Evolutionary conservation across 345 rosid species (phyloP).

Genomic region (Gossypium raimondii): DNA sequence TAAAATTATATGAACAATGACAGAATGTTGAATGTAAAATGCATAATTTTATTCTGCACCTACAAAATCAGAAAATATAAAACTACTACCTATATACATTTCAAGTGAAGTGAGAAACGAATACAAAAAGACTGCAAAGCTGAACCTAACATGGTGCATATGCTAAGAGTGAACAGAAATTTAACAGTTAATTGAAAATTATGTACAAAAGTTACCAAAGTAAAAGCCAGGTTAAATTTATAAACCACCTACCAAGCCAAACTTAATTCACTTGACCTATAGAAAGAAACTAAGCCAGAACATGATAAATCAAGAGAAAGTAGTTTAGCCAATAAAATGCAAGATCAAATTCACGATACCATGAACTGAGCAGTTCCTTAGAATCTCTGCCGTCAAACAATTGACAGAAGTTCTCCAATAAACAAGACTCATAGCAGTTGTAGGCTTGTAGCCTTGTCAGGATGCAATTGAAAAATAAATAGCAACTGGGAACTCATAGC

Average conservation of each 20-base stretch:
- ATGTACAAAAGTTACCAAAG: not conserved
- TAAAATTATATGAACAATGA: not conserved
- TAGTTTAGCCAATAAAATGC: not conserved
- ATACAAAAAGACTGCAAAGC: not conserved
- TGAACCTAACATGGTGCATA: not conserved
- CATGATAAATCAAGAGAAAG: slow-evolving; percentile 6
- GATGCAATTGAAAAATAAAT: not conserved
- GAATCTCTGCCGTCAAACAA: not conserved
- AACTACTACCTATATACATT: not conserved
- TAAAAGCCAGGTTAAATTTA: not conserved
- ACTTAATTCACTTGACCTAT: not conserved
- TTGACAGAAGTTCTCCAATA: not conserved
- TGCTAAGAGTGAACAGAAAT: not conserved
- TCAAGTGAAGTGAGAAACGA: slow-evolving; percentile 1
- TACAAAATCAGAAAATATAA: not conserved
- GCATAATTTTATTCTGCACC: no score
- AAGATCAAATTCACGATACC: not conserved
- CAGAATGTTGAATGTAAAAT: no score
- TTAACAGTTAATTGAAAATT: not conserved
- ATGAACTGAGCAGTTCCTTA: not conserved
- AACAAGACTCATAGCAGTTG: not conserved
- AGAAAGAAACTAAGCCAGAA: not conserved
- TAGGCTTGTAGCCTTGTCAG: not conserved
- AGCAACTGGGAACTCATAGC: not conserved
- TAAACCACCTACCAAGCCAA: not conserved